Conservation (phyloP, 1,284 basidiomycete species). For the Papiliotrema flavescens region DNA sequence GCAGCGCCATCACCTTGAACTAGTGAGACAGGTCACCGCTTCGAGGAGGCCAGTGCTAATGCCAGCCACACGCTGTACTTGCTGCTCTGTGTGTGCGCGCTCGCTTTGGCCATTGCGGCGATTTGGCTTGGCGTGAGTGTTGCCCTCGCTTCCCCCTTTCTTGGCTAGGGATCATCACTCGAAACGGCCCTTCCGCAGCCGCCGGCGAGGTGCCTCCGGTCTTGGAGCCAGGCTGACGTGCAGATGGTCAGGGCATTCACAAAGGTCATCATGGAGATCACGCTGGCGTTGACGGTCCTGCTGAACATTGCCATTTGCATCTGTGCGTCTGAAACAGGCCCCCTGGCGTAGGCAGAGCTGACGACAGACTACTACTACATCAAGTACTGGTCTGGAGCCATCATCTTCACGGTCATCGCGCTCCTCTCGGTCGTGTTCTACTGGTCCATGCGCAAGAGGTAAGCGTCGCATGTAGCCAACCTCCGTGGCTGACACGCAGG, state of each 20-base stretch:
- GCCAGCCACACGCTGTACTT: conserved; percentile 59
- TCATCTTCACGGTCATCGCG: conserved; percentile 67
- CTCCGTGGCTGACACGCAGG: conserved; percentile 55
- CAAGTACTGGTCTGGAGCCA: conserved; percentile 56
- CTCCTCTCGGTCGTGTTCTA: conserved; percentile 74
- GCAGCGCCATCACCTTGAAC: conserved; percentile 25
- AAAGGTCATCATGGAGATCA: conserved; percentile 73
- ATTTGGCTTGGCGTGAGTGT: conserved; percentile 36
- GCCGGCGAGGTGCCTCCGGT: no score
- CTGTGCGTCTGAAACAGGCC: conserved; percentile 30
- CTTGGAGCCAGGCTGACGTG: background rate
- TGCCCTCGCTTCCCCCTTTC: background rate
- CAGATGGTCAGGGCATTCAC: conserved; percentile 69
- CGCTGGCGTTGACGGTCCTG: conserved; percentile 64
- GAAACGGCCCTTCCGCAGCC: background rate
- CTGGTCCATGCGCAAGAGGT: conserved; percentile 46
- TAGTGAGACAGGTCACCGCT: conserved; percentile 16
- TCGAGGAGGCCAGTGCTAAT: background rate
- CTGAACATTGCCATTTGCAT: conserved; percentile 61
- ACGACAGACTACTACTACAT: conserved; percentile 66
- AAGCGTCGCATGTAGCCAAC: conserved; percentile 54
- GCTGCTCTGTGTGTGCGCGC: conserved; percentile 62
- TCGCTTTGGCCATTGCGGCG: conserved; percentile 56
- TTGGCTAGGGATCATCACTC: no score
- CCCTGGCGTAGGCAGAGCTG: conserved; percentile 3